Percentiles rank a stretch among this genome's conserved stretches.
These are phyloP conservation scores for Fusarium subtropicale DNA, from an alignment of 2,329 filamentous ascomycete genomes.

Conservation along the genomic window DNA sequence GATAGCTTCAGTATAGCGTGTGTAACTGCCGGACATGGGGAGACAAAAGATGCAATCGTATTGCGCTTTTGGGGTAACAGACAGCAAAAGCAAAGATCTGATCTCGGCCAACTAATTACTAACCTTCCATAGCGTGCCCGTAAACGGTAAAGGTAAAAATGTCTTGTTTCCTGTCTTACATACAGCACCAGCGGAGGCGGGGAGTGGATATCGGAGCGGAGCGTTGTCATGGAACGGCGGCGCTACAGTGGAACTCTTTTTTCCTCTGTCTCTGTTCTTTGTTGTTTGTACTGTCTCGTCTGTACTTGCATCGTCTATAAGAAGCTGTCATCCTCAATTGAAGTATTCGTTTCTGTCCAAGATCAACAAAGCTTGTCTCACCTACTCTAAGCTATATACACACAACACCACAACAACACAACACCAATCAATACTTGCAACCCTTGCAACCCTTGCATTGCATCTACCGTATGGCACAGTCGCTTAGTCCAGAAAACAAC, in stretches of 20 bases:
- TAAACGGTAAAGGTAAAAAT: background rate
- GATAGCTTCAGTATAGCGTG: slow-evolving; percentile 12
- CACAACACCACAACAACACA: background rate
- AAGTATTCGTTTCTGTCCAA: background rate
- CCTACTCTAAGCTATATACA: background rate
- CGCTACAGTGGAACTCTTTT: slow-evolving; percentile 13
- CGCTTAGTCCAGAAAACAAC: slow-evolving; percentile 49
- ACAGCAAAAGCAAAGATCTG: background rate
- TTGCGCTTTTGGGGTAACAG: slow-evolving; percentile 4
- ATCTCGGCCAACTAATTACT: background rate
- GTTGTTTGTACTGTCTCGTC: background rate
- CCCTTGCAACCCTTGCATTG: background rate
- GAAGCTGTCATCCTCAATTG: slow-evolving; percentile 37
- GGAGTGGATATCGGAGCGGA: slow-evolving; percentile 36
- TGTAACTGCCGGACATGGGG: slow-evolving; percentile 19
- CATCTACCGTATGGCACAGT: slow-evolving; percentile 47
- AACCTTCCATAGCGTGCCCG: background rate
- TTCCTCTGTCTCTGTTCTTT: background rate
- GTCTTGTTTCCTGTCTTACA: slow-evolving; percentile 7
- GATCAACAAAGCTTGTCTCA: slow-evolving; percentile 1
- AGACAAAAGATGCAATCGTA: slow-evolving; percentile 23
- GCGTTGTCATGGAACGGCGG: slow-evolving; percentile 31
- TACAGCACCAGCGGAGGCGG: slow-evolving; percentile 15
- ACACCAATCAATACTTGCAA: background rate
- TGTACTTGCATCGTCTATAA: slow-evolving; percentile 39